Base-by-base conservation (phyloP, 805 yeast genomes). In the Lipomyces mesembrius region DNA sequence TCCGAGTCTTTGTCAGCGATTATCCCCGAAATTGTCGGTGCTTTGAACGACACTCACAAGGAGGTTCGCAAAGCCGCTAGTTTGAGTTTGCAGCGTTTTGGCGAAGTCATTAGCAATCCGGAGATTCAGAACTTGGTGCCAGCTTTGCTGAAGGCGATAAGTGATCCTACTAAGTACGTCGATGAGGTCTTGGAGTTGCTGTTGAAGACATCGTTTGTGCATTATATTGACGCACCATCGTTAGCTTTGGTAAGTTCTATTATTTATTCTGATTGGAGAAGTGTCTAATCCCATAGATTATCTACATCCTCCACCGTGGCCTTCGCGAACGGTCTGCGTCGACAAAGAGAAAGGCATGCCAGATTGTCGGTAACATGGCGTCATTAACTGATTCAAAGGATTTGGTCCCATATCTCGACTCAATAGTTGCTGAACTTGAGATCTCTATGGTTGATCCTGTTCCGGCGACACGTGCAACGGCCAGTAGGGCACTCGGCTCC, bases 311-410 rank as follows among this genome's bases (percentile, higher is more conserved):
- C 59, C 95, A 92, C 76, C 87, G 99, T 78, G 99, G 98, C 80
- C 87, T 95, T 90, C 87, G 85, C 61, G 98, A 94, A 72, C 83
- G 99, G 75, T 90, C 97, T n/a, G 98, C 98, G 0, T 83, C 87
- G 55, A 91, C 95, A 4, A 95, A 94, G 81, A 87, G 90, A 77
- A 92, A 92, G 77, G 94, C 98, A 0, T 93, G 98, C 78, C 98
- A 95, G 79, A 94, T 95, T 82, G 98, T 95, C 37, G 99, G 99
- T 70, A 95, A 95, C 76, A 95, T 95, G 98, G 92, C 98, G 1
- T 92, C 95, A 76, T 83, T 95, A 74, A 97, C 96, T 20, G 98
- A 94, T 74, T 83, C 91, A 20, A 86, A 85, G 72, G 99, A 95
- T 77, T 82, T 95, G 67, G 79, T 86, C 61, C 98, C 97, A 32